Evolutionary conservation across 495 filamentous ascomycete species (phyloP).

Genomic region (Lasiosphaeria hispida): DNA sequence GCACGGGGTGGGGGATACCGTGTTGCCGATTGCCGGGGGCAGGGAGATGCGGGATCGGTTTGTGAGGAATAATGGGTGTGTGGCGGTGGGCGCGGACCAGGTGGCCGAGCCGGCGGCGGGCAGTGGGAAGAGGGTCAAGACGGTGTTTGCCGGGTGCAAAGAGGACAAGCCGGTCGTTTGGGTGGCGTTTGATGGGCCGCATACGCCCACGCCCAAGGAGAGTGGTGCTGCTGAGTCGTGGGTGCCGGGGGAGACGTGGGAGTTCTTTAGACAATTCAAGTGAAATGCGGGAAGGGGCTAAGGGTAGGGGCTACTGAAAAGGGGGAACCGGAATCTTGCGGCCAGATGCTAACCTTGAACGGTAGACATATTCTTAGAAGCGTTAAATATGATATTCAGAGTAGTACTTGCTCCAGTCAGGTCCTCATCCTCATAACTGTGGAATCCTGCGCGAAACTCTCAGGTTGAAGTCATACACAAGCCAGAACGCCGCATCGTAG

Average conservation of each 20-base stretch:
- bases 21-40: conserved; percentile 32
- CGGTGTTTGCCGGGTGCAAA: conserved; percentile 29
- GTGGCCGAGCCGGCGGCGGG: conserved; percentile 19
- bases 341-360: too few species aligned
- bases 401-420: too few species aligned
- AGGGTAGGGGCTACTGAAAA: too few species aligned
- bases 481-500: too few species aligned
- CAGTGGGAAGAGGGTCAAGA: conserved; percentile 27
- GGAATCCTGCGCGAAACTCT: too few species aligned
- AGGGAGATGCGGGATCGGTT: conserved; percentile 33
- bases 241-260: conserved; percentile 32
- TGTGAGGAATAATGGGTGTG: conserved; percentile 37
- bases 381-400: too few species aligned
- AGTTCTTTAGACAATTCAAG: conserved; percentile 23
- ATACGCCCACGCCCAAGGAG: conserved; percentile 24
- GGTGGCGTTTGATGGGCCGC: conserved; percentile 26
- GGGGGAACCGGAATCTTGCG: too few species aligned
- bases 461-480: too few species aligned
- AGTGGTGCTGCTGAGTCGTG: conserved; percentile 25
- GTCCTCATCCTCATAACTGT: too few species aligned
- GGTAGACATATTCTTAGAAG: too few species aligned
- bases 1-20: conserved; percentile 33
- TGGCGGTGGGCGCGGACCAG: conserved; percentile 17
- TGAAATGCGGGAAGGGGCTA: too few species aligned
- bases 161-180: conserved; percentile 30